phyloP scores from a whole-genome alignment of 164 flowering plant species.

The Paratinospora sagittata region DNA sequence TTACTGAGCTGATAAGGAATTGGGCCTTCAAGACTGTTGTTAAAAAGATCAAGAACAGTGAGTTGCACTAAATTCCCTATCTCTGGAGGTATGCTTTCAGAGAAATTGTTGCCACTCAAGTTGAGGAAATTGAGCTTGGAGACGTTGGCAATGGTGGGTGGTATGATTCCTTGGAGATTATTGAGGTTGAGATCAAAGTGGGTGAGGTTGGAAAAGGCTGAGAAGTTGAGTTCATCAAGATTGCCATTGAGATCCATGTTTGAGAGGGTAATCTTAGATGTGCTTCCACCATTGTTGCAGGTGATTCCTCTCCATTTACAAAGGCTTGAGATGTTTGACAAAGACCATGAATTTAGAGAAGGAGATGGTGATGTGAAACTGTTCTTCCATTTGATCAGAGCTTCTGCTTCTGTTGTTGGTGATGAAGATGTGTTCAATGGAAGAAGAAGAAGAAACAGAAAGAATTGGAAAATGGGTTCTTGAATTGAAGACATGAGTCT shows the following conservation, averaged over 20 bases:
- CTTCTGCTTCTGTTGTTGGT: slow-evolving; percentile 27
- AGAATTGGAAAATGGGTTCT: neutral
- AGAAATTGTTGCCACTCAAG: slow-evolving; percentile 30
- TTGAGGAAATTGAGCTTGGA: slow-evolving; percentile 33
- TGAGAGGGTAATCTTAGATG: slow-evolving; percentile 20
- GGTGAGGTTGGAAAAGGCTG: slow-evolving; percentile 31
- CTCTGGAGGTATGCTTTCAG: slow-evolving; percentile 22
- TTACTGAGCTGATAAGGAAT: slow-evolving; percentile 35
- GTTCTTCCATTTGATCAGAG: slow-evolving; percentile 35
- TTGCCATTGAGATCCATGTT: slow-evolving; percentile 24
- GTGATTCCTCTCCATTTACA: slow-evolving; percentile 41
- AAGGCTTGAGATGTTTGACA: slow-evolving; percentile 19
- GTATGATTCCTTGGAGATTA: slow-evolving; percentile 29
- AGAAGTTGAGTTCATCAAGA: slow-evolving; percentile 30
- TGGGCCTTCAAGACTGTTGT: slow-evolving; percentile 29
- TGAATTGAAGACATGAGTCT: slow-evolving; percentile 6
- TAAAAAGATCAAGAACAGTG: slow-evolving; percentile 14
- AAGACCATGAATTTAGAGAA: slow-evolving; percentile 32
- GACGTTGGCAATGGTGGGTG: slow-evolving; percentile 25
- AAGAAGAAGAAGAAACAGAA: slow-evolving; percentile 4
- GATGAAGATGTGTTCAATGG: slow-evolving; percentile 10
- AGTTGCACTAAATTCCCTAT: slow-evolving; percentile 28
- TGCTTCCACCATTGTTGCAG: slow-evolving; percentile 22
- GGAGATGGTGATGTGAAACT: slow-evolving; percentile 10
- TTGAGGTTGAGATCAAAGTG: slow-evolving; percentile 29